Evolutionary conservation across 208 protist genomes (phyloP).

Genomic region (Leishmania mexicana): DNA sequence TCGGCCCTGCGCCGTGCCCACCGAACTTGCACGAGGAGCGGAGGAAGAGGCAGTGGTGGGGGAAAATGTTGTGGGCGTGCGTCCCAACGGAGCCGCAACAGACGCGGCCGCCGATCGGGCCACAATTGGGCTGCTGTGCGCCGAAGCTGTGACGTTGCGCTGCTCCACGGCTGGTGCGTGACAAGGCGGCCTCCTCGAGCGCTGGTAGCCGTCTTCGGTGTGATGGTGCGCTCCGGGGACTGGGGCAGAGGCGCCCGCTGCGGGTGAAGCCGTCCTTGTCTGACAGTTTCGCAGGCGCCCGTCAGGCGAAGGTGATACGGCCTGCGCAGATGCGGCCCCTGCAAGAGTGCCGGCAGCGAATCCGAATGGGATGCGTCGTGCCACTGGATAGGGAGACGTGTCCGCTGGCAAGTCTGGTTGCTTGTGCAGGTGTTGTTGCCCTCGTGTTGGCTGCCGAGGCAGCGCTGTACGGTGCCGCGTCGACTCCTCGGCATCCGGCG

Average conservation of each 20-base stretch:
- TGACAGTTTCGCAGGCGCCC: not conserved
- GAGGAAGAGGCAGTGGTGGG: not conserved
- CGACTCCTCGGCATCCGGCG: not conserved
- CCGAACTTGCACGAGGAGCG: not conserved
- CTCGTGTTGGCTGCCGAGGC: not conserved
- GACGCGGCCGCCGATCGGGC: not conserved
- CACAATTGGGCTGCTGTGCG: not conserved
- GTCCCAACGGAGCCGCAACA: not conserved
- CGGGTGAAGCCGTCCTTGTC: not conserved
- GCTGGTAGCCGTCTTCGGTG: not conserved
- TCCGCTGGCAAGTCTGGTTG: not conserved
- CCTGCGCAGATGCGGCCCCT: too few species aligned
- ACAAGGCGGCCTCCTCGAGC: not conserved
- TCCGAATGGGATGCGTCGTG: slow-evolving; percentile 24
- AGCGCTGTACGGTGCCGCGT: not conserved
- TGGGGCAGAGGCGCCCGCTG: not conserved
- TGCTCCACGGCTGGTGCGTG: not conserved
- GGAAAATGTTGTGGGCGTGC: not conserved
- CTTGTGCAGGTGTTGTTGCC: not conserved
- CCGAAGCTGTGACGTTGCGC: not conserved
- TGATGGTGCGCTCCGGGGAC: not conserved
- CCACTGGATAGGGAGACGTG: not conserved
- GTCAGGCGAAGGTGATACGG: not conserved
- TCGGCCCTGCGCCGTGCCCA: not conserved
- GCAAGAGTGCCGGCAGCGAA: not conserved